Evolutionary conservation across 2,329 filamentous ascomycete genomes (phyloP), one percentile per base, ranked within the genome.

Genomic region (Penicillium occitanis): DNA sequence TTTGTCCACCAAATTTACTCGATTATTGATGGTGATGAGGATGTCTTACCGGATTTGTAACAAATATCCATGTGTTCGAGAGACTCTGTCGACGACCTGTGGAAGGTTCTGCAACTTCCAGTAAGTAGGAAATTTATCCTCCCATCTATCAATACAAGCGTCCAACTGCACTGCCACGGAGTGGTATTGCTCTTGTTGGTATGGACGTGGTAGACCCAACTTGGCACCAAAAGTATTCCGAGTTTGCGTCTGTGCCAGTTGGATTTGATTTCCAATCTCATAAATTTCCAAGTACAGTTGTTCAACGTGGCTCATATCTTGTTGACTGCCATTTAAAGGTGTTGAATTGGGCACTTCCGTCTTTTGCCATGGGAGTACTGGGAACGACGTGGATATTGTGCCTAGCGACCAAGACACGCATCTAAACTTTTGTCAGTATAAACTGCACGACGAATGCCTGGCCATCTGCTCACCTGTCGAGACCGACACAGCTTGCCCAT

Each of bases 321-420:
- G 46, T 19, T 57, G 25, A 5, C 5, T 48, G 30, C 25, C 50
- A 8, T 1, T 30, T 53, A 22, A 35, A 50, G 19, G 13, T 50
- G 58, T 59, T 1, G 60, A 58, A 22, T 59, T 33, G 48, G 40
- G 2, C 6, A 4, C 35, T 7, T 28, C 57, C 8, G 11, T 22
- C 13, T 19, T 44, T 19, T 59, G 50, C 22, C 64, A 63, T 30
- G 65, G 55, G n/a, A 67, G 63, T 14, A 66, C 63, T 10, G 69
- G 53, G 1, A 64, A 64, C 8, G 67, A 65, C 13, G 63, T 61
- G 22, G 68, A 68, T 60, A 68, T 67, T 60, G 65, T 67, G 30
- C 69, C 66, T 11, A 70, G 68, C 30, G 70, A 70, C 70, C 70
- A 71, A 14, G 70, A 71, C 42, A 70, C 68, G 11, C 70, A 71